Percentiles rank a stretch among this genome's conserved stretches.
Conservation (phyloP, 2,329 filamentous ascomycete genomes). For the Cladosporium sp. region DNA sequence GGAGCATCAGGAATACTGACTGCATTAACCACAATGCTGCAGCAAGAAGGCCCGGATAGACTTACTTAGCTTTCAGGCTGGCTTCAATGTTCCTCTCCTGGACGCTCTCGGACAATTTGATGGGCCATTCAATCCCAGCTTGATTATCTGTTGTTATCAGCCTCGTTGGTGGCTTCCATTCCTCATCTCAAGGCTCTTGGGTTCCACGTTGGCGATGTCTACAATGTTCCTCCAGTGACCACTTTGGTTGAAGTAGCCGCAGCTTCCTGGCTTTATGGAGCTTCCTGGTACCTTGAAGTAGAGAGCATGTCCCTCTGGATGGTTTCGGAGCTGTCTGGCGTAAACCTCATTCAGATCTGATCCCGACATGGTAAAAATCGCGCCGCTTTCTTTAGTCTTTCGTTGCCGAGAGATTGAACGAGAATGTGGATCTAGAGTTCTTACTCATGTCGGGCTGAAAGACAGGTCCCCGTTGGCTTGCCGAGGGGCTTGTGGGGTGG, state of each 20-base stretch:
- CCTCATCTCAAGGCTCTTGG: not conserved
- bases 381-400: too few species aligned
- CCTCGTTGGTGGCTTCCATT: not conserved
- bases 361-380: not conserved
- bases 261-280: not conserved
- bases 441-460: too few species aligned
- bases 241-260: slow-evolving; percentile 1
- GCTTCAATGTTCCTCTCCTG: not conserved
- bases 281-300: not conserved
- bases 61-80: not conserved
- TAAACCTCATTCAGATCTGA: not conserved
- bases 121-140: not conserved
- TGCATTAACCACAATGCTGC: not conserved
- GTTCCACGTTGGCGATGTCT: not conserved
- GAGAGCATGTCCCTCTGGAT: not conserved
- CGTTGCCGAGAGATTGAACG: too few species aligned
- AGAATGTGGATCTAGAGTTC: too few species aligned
- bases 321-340: not conserved
- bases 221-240: not conserved
- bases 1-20: not conserved
- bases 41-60: not conserved
- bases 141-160: not conserved
- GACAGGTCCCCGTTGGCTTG: too few species aligned
- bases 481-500: too few species aligned
- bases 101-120: not conserved